A percentile compares a stretch with the other conserved stretches of the same genome.
These are phyloP conservation scores for Corylus avellana DNA, from an alignment of 306 rosid species.

Conservation along the genomic window DNA sequence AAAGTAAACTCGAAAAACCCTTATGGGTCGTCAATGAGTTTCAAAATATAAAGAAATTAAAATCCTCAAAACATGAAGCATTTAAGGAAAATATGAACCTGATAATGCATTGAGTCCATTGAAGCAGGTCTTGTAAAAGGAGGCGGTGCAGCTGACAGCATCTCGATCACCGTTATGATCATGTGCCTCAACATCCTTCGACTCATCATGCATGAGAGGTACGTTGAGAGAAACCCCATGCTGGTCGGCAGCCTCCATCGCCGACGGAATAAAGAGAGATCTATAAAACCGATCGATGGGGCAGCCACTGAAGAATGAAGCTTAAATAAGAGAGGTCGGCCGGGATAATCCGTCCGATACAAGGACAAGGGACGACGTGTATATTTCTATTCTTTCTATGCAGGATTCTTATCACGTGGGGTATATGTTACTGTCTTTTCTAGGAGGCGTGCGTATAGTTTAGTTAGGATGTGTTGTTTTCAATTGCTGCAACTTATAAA, in stretches of 20 bases:
- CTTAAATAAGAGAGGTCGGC: too few relatives aligned
- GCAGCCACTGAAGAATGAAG: not conserved
- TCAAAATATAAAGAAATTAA: not conserved
- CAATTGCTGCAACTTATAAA: too few relatives aligned
- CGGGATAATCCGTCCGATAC: too few relatives aligned
- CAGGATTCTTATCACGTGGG: too few relatives aligned
- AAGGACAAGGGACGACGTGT: too few relatives aligned
- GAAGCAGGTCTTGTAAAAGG: not conserved
- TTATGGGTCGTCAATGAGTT: not conserved
- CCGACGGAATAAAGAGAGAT: not conserved
- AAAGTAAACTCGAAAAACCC: too few relatives aligned
- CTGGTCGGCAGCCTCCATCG: constrained; percentile 3
- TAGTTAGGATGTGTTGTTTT: too few relatives aligned
- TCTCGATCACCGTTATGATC: not conserved
- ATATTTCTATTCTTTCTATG: too few relatives aligned
- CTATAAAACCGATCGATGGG: not conserved
- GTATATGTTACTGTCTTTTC: too few relatives aligned
- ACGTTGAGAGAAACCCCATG: not conserved
- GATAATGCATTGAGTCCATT: constrained; percentile 29
- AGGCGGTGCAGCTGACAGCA: not conserved
- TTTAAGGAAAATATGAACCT: not conserved
- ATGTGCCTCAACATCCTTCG: not conserved
- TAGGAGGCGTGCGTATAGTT: too few relatives aligned
- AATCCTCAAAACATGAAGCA: not conserved
- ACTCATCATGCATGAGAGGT: constrained; percentile 6